These are phyloP conservation scores for Fistulinella cinereoalba DNA, from an alignment of 1,284 basidiomycete genomes.

Conservation along the genomic window DNA sequence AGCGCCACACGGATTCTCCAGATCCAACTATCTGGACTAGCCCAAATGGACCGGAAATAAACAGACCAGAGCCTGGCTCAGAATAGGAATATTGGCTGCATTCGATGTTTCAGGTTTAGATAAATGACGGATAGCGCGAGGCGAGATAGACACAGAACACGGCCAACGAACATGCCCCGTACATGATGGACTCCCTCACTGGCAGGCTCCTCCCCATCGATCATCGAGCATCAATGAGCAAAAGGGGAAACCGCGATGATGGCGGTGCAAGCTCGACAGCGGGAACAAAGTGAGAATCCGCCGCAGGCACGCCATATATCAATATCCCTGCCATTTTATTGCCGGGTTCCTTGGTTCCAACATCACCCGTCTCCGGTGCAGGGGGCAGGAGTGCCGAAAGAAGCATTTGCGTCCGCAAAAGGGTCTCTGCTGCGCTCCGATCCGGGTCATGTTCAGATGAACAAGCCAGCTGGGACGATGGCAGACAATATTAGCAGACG, in stretches of 20 bases:
- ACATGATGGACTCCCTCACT: constrained; percentile 16
- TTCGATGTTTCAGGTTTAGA: constrained; percentile 28
- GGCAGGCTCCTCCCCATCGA: constrained; percentile 12
- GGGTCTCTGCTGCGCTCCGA: constrained; percentile 20
- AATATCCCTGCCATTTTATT: constrained; percentile 42
- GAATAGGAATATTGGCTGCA: constrained; percentile 17
- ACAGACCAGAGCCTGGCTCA: constrained; percentile 2
- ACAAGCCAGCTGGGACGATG: constrained; percentile 14
- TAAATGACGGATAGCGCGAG: constrained; percentile 28
- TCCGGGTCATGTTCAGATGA: constrained; percentile 14
- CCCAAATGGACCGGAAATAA: constrained; percentile 12
- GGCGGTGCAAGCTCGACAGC: constrained; percentile 54
- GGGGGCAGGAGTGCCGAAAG: constrained; percentile 45
- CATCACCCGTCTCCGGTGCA: constrained; percentile 12
- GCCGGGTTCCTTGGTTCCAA: constrained; percentile 14
- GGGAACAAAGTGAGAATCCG: constrained; percentile 47
- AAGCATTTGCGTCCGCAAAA: constrained; percentile 45
- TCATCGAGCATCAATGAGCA: constrained; percentile 32
- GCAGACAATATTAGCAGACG: not conserved
- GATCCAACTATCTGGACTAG: constrained; percentile 12
- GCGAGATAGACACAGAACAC: constrained; percentile 15
- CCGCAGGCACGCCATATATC: constrained; percentile 42
- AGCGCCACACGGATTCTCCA: constrained; percentile 16
- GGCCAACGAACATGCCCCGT: constrained; percentile 10
- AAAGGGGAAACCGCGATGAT: constrained; percentile 45